Evolutionary conservation across 1,284 basidiomycete species (phyloP).

Genomic region (Fomitopsis pinicola): DNA sequence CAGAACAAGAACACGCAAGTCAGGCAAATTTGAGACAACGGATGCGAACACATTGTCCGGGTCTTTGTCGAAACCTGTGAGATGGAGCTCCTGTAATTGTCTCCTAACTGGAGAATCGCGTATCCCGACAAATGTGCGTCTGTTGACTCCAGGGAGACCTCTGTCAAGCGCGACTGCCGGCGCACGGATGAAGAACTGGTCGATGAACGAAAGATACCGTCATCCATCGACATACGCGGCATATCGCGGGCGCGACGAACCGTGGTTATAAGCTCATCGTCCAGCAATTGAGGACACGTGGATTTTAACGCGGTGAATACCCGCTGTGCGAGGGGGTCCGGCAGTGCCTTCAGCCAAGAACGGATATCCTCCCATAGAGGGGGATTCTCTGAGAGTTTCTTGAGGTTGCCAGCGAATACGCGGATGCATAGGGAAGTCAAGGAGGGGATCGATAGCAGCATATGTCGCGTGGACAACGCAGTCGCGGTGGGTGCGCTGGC

Average conservation of each 20-base stretch:
- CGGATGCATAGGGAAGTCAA: slow-evolving; percentile 48
- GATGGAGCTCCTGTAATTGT: slow-evolving; percentile 42
- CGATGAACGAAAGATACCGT: background rate
- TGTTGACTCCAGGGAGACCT: slow-evolving; percentile 49
- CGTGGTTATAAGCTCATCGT: slow-evolving; percentile 49
- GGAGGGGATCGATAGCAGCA: slow-evolving; percentile 35
- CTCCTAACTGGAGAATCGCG: slow-evolving; percentile 29
- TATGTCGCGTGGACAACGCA: slow-evolving; percentile 42
- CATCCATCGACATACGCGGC: too few species aligned
- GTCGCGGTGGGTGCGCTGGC: slow-evolving; percentile 44
- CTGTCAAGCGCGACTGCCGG: slow-evolving; percentile 42
- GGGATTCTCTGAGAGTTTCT: slow-evolving; percentile 34
- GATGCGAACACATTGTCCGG: slow-evolving; percentile 48
- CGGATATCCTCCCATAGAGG: slow-evolving; percentile 35
- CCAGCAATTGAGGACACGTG: slow-evolving; percentile 46
- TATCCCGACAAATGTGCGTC: slow-evolving; percentile 45
- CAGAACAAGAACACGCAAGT: slow-evolving; percentile 44
- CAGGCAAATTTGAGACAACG: slow-evolving; percentile 39
- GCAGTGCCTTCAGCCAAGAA: slow-evolving; percentile 41
- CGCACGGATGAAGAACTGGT: slow-evolving; percentile 59
- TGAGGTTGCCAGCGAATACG: slow-evolving; percentile 45
- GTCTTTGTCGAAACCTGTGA: slow-evolving; percentile 49
- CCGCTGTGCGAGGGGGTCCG: slow-evolving; percentile 46
- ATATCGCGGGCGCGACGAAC: slow-evolving; percentile 29
- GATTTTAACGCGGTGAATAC: slow-evolving; percentile 47